Evolutionary conservation across 1,284 basidiomycete species (phyloP).

Genomic region (Sporisorium scitamineum): DNA sequence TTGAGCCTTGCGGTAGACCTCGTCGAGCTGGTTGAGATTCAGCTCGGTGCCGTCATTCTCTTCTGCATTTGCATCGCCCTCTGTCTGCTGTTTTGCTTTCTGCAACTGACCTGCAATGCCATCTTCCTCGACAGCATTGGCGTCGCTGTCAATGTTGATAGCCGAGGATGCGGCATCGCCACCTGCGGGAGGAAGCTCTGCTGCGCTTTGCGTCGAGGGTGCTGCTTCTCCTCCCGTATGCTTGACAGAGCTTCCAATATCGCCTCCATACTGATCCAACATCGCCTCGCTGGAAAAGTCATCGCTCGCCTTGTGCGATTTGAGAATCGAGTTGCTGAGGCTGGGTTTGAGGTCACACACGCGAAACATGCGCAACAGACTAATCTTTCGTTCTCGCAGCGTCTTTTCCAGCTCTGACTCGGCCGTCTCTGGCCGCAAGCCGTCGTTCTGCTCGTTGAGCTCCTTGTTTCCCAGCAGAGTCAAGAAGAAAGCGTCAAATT

Average conservation of each 20-base stretch:
- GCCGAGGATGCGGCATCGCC: conserved; percentile 16
- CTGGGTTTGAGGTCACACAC: conserved; percentile 60
- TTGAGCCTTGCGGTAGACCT: conserved; percentile 75
- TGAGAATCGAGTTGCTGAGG: conserved; percentile 55
- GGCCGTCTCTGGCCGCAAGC: conserved; percentile 73
- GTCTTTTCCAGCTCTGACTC: conserved; percentile 81
- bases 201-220: not conserved
- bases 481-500: conserved; percentile 46
- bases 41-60: conserved; percentile 65
- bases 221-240: conserved; percentile 1
- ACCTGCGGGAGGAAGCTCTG: conserved; percentile 8
- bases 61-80: conserved; percentile 32
- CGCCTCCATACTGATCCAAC: conserved; percentile 70
- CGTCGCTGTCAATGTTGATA: conserved; percentile 23
- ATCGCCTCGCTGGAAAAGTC: conserved; percentile 53
- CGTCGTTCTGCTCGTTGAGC: conserved; percentile 28
- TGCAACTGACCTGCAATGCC: conserved; percentile 31
- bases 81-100: conserved; percentile 31
- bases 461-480: conserved; percentile 3
- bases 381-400: conserved; percentile 81
- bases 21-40: conserved; percentile 48
- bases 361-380: conserved; percentile 62
- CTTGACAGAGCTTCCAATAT: conserved; percentile 38
- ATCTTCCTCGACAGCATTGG: not conserved
- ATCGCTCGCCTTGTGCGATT: conserved; percentile 73